Base-by-base conservation (phyloP, 306 rosid species). In the Vigna reflexopilosa region DNA sequence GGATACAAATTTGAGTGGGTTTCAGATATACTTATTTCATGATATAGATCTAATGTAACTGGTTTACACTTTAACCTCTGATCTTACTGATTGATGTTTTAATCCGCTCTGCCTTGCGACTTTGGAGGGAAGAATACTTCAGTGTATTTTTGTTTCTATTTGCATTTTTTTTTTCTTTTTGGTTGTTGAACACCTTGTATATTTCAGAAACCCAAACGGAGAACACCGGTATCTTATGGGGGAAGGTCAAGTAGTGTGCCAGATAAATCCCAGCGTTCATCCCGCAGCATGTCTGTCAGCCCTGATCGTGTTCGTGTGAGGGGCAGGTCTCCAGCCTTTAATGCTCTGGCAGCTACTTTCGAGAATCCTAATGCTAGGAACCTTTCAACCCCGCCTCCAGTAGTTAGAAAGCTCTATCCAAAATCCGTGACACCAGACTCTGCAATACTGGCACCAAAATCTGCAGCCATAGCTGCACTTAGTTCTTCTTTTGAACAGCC, bases 251-350 rank as follows among this genome's bases (percentile, higher is more conserved):
- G 97, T 62, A 90, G 93, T 40, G 91, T 87, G 73, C 97, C 97
- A 2, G 98, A 93, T 16, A 93, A 93, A 76, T 84, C 96, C 64
- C 98, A 91, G 85, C 94, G 97, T 72, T 91, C 97, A 19, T 91
- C 97, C 44, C 90, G 98, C 83, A 93, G 97, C 80, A 89, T 93
- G 97, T 93, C 98, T 50, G 90, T 88, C 68, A 93, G 98, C 67
- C 97, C 98, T 34, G 98, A 93, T 58, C 92, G 97, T 54, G 97
- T 91, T 57, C 96, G 98, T 72, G 98, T 93, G 63, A 82, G 98
- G 87, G 98, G 98, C 20, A 86, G 98, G 83, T 93, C 98, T 88
- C 98, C 98, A 49, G 94, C 97, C 80, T 93, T 93, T 78, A 93
- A 91, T 83, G 98, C 98, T 50, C 81, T 93, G 22, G 98, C 98